Percentiles rank a stretch among this genome's conserved stretches.
These are phyloP conservation scores for Termitomyces titanicus DNA, from an alignment of 768 basidiomycete genomes.

Conservation along the genomic window DNA sequence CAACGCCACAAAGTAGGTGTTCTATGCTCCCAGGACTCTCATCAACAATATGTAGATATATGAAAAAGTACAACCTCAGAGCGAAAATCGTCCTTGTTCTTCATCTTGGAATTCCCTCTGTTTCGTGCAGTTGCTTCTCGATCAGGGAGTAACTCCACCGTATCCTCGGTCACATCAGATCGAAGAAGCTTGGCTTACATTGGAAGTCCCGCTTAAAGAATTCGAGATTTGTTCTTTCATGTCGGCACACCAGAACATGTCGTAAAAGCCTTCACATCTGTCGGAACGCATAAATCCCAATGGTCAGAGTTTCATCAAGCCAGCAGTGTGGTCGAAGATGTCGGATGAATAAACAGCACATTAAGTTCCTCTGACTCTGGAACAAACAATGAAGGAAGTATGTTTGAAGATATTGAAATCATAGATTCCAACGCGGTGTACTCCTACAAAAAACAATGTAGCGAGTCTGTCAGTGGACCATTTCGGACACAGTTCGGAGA, in stretches of 20 bases:
- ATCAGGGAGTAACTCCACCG: no score
- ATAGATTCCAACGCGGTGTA: background rate
- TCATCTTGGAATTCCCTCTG: background rate
- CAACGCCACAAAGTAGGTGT: background rate
- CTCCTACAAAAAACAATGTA: background rate
- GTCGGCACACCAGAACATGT: no score
- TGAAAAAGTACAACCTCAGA: no score
- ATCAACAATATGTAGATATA: background rate
- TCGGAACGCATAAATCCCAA: background rate
- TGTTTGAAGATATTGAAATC: background rate
- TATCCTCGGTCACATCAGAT: background rate
- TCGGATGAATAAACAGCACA: background rate
- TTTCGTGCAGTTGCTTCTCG: no score
- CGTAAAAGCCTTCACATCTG: background rate
- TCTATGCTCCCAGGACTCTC: background rate
- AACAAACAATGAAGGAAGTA: background rate
- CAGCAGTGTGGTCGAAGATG: background rate
- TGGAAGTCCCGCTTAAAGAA: no score
- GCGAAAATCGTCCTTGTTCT: background rate
- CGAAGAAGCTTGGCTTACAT: no score
- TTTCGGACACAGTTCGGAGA: constrained; percentile 1
- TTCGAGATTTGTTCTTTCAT: no score
- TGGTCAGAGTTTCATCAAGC: no score
- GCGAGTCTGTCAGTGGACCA: background rate
- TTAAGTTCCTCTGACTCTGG: background rate